Percentiles rank a stretch among this genome's conserved stretches.
phyloP scores from a whole-genome alignment of 371 early-diverging fungal genomes.

The Choanephora cucurbitarum region DNA sequence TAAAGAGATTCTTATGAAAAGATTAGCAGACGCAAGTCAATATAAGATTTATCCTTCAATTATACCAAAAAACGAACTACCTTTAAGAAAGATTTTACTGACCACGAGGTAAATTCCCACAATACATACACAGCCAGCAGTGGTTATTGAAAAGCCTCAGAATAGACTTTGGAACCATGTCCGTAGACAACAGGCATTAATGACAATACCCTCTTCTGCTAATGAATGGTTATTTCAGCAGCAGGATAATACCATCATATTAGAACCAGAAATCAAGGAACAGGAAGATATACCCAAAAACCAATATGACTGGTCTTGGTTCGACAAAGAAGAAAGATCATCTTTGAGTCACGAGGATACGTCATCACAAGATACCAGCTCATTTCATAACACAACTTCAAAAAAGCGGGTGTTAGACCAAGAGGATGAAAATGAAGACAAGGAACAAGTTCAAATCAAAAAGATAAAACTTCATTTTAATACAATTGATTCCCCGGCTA shows the following conservation, averaged over 20 bases:
- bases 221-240: conserved; percentile 22
- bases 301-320: conserved; percentile 23
- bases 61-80: conserved; percentile 27
- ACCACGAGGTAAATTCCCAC: conserved; percentile 29
- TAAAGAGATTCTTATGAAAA: conserved; percentile 31
- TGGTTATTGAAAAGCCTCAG: background rate
- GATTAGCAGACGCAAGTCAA: conserved; percentile 32
- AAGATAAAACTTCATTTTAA: conserved; percentile 8
- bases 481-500: conserved; percentile 24
- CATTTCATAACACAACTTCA: background rate
- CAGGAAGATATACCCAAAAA: background rate
- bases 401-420: background rate
- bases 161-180: conserved; percentile 34
- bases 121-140: background rate
- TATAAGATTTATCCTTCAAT: conserved; percentile 29
- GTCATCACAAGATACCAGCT: background rate
- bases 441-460: conserved; percentile 4
- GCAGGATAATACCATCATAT: conserved; percentile 12
- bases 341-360: background rate
- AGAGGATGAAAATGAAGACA: conserved; percentile 9
- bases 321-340: conserved; percentile 12
- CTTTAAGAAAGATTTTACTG: conserved; percentile 31
- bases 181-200: conserved; percentile 21
- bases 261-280: background rate
- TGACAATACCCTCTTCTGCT: conserved; percentile 9